Evolutionary conservation across 192 early-diverging fungal genomes (phyloP), one percentile per base, ranked within the genome.

Genomic region (Chytriomyces hyalinus): DNA sequence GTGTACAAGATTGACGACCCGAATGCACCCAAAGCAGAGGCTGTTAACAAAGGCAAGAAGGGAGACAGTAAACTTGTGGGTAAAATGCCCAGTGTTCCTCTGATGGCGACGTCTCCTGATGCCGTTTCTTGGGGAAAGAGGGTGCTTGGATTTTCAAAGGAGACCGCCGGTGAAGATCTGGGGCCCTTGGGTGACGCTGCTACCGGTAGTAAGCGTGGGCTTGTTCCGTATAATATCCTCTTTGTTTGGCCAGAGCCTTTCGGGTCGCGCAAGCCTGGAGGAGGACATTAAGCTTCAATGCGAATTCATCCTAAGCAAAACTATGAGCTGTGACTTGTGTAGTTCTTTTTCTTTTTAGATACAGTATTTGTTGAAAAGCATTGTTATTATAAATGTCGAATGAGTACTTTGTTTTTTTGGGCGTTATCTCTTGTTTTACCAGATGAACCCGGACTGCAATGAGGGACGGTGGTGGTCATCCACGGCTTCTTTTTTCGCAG

Each of bases 121-220:
- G 66, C 11, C 26, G 11, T 44, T 13, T 68, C 67, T 68, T 73
- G 72, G 72, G 72, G 72, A 13, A 36, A 36, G 45, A 61, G 61
- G 17, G 53, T 73, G 60, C 60, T 73, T 20, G 22, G 10, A 28
- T 63, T 73, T 28, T 8, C 50, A 22, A 73, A 73, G 45, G 72
- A 73, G 6, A 61, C 61, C 8, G 72, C 20, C n/a, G 17, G 24
- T 26, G 72, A 28, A 9, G 72, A 73, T 11, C 28, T 63, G n/a
- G 53, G 53, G 13, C 53, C 53, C 15, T 44, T 73, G n/a, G 72
- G 72, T 9, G 72, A 73, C 48, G 72, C 72, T 73, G 72, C 72
- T 7, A 73, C 72, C 8, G 72, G 72, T 48, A 61, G 72, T 6
- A n/a, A 63, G 72, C 17, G 57, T 8, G 72, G 72, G n/a, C 9